phyloP scores from a whole-genome alignment of 352 stramenopile genomes.

The Pythium biforme region DNA sequence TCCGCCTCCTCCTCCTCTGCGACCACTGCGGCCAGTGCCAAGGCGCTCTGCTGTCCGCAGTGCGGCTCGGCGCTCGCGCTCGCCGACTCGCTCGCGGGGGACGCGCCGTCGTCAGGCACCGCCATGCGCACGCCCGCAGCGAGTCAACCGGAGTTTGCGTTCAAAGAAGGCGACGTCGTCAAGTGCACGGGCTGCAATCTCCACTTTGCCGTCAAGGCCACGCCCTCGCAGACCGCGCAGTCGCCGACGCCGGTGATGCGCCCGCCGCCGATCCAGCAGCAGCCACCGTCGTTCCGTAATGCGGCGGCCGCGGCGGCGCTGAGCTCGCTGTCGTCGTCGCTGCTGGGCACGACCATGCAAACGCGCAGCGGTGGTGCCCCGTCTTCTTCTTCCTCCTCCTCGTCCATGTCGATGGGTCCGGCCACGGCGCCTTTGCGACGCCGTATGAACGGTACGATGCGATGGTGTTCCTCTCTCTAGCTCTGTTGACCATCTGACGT shows the following conservation, averaged over 20 bases:
- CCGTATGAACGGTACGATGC: slow-evolving; percentile 56
- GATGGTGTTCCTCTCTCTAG: not conserved
- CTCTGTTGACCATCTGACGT: not conserved
- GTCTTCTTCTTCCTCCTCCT: slow-evolving; percentile 2
- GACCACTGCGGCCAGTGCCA: slow-evolving; percentile 10
- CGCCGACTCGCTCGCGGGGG: slow-evolving; percentile 31
- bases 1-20: not conserved
- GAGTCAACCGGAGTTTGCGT: slow-evolving; percentile 20
- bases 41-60: slow-evolving; percentile 60
- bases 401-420: not conserved
- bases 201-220: slow-evolving; percentile 69
- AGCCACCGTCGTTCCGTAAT: slow-evolving; percentile 54
- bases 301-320: slow-evolving; percentile 58
- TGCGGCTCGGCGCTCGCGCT: slow-evolving; percentile 58
- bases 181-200: slow-evolving; percentile 70
- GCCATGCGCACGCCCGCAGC: slow-evolving; percentile 14
- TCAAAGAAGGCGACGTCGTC: slow-evolving; percentile 79
- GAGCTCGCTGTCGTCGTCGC: slow-evolving; percentile 65
- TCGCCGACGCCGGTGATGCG: not conserved
- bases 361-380: slow-evolving; percentile 31
- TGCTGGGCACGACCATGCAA: slow-evolving; percentile 44
- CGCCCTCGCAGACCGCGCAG: slow-evolving; percentile 21
- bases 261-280: too few relatives aligned
- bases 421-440: slow-evolving; percentile 23
- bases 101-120: not conserved